Evolutionary conservation across 2,329 filamentous ascomycete genomes (phyloP).

Genomic region (Fusarium miscanthi): DNA sequence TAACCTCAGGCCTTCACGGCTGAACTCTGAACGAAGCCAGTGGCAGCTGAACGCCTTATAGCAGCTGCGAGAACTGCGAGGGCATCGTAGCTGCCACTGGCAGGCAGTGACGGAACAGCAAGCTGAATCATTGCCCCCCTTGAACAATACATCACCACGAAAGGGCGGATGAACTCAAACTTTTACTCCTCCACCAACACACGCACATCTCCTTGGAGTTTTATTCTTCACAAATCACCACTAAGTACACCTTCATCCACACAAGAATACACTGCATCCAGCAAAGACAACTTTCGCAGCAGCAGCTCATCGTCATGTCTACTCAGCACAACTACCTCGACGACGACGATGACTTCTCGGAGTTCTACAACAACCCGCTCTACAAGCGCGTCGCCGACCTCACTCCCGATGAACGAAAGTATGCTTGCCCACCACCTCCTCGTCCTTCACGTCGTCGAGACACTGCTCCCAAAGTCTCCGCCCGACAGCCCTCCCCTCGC

Average conservation of each 20-base stretch:
- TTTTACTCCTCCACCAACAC: background rate
- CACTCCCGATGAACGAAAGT: background rate
- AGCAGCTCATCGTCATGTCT: background rate
- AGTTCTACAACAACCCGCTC: background rate
- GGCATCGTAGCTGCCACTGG: background rate
- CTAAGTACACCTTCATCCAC: background rate
- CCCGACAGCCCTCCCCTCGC: background rate
- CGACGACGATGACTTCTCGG: background rate
- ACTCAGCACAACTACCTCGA: background rate
- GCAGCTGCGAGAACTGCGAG: background rate
- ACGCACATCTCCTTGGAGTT: background rate
- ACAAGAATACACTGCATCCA: background rate
- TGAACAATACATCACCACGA: background rate
- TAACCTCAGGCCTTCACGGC: background rate
- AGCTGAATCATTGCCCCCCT: too few species aligned
- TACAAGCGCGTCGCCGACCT: background rate
- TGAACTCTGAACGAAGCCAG: background rate
- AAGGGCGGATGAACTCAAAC: background rate
- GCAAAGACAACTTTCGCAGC: background rate
- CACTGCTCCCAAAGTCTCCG: accelerated
- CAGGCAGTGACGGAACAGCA: background rate
- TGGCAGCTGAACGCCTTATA: background rate
- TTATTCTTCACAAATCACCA: background rate
- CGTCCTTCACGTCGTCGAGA: background rate
- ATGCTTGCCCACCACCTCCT: background rate